Evolutionary conservation across 1,284 basidiomycete genomes (phyloP).

Genomic region (Marasmius sp.): DNA sequence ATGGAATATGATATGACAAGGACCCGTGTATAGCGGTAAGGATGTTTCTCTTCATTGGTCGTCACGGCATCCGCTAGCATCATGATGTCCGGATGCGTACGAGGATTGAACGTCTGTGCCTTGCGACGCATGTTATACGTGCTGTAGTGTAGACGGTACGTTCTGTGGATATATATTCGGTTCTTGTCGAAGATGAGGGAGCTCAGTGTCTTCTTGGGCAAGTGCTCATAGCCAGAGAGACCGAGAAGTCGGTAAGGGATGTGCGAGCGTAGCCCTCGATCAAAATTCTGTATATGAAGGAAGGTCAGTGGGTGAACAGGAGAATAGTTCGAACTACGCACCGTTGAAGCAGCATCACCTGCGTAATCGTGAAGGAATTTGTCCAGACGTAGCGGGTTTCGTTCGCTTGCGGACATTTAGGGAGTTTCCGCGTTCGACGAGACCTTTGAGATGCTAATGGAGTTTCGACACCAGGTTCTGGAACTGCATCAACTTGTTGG

Average conservation of each 20-base stretch:
- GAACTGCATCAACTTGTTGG: no score
- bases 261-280: neutral
- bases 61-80: neutral
- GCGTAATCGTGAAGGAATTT: neutral
- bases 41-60: neutral
- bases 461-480: no score
- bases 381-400: neutral
- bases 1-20: neutral
- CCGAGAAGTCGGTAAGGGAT: neutral
- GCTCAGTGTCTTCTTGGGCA: neutral
- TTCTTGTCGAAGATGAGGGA: constrained; percentile 6
- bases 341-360: neutral
- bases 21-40: neutral
- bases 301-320: neutral
- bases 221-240: neutral
- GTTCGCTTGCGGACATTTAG: neutral
- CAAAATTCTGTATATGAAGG: neutral
- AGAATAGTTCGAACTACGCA: no score
- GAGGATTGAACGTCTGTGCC: no score
- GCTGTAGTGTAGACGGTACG: constrained; percentile 14
- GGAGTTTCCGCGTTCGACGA: no score
- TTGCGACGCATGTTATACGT: neutral
- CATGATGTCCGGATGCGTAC: neutral
- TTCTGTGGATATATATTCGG: constrained; percentile 16
- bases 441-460: no score